Percentiles rank a stretch among this genome's conserved stretches.
Evolutionary conservation across 2,329 filamentous ascomycete genomes (phyloP).

Genomic region (Tolypocladium sp.): DNA sequence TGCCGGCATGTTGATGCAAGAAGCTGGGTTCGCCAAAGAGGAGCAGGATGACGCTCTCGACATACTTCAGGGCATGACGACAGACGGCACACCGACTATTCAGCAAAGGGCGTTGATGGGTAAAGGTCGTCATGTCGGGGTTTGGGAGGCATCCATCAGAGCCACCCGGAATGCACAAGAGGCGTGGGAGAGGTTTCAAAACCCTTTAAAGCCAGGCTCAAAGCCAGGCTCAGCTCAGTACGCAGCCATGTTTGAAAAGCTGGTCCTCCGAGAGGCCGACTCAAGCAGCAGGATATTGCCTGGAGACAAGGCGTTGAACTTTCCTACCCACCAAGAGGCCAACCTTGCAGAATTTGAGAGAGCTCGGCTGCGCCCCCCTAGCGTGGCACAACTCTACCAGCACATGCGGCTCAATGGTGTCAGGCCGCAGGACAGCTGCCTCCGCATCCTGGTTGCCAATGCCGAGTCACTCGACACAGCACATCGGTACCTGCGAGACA

Average conservation of each 20-base stretch:
- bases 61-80: slow-evolving; percentile 42
- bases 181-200: slow-evolving; percentile 45
- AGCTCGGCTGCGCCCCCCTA: slow-evolving; percentile 51
- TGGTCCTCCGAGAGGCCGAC: slow-evolving; percentile 27
- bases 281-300: slow-evolving; percentile 29
- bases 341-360: slow-evolving; percentile 58
- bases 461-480: slow-evolving; percentile 38
- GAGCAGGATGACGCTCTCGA: slow-evolving; percentile 39
- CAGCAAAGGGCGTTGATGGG: slow-evolving; percentile 28
- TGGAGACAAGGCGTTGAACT: slow-evolving; percentile 50
- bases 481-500: slow-evolving; percentile 39
- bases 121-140: slow-evolving; percentile 8
- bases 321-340: slow-evolving; percentile 22
- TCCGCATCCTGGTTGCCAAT: slow-evolving; percentile 47
- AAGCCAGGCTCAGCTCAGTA: slow-evolving; percentile 38
- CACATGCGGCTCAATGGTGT: slow-evolving; percentile 45
- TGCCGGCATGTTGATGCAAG: slow-evolving; percentile 44
- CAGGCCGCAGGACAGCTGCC: slow-evolving; percentile 36
- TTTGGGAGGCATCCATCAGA: slow-evolving; percentile 47
- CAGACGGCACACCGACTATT: slow-evolving; percentile 45
- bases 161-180: slow-evolving; percentile 53
- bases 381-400: slow-evolving; percentile 46
- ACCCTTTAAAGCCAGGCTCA: slow-evolving; percentile 21
- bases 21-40: slow-evolving; percentile 43
- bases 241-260: slow-evolving; percentile 51